Evolutionary conservation across 2,329 filamentous ascomycete genomes (phyloP), one percentile per base, ranked within the genome.

Genomic region (Stenocarpella maydis): DNA sequence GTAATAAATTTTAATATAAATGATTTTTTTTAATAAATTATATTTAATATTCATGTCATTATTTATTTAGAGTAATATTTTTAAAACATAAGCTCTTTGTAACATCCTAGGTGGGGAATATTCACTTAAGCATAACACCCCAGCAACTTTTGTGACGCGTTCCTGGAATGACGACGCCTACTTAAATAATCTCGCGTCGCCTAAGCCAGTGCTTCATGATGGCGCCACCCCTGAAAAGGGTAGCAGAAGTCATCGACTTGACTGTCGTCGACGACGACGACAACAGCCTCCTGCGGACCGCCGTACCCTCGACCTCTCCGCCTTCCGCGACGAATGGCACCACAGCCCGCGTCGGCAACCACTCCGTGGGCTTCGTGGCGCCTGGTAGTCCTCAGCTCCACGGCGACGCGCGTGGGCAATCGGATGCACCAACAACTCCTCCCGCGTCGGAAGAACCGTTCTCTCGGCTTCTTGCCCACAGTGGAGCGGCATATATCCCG

Each of bases 171-270:
- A 28, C 58, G 9, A 47, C 9, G 43, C 52, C 34, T 69, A 58
- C 24, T 60, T 43, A 45, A 24, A 34, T 52, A 67, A 55, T 37
- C 41, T 53, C 49, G 49, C 31, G 54, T 54, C 54, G 54, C 28
- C 10, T n/a, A n/a, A n/a, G n/a, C 12, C 34, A 37, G 28, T 4
- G 15, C n/a, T 6, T 60, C 45, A 26, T n/a, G 28, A 67, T 71
- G 64, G 54, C 49, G 45, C 50, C 28, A 26, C 49, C 54, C 2
- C 14, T 34, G 1, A 4, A 19, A 4, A 37, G 63, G 15, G 2
- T 19, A 5, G 0, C 26, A 1, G 31, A 77, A 70, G 69, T 77
- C 10, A 74, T 79, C 60, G 77, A 80, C 73, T 73, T 77, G 10
- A 75, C 75, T 9, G 72, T 68, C 49, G 75, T 75, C 4, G 73